Evolutionary conservation across 352 stramenopile genomes (phyloP), one percentile per base, ranked within the genome.

Genomic region (Heterotrichella gracilis): DNA sequence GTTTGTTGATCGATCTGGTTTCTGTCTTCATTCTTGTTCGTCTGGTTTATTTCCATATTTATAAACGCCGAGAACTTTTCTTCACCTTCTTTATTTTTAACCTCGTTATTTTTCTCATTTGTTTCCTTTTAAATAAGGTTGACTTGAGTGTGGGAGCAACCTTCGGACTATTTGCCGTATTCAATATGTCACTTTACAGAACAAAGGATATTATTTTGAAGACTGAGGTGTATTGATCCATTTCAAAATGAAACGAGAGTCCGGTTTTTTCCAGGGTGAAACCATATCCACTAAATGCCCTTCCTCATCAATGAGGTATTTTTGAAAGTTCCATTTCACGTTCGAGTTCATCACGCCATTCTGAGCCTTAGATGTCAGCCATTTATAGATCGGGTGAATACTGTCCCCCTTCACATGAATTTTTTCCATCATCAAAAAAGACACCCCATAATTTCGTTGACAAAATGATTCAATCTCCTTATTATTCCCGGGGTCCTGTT

Each of bases 11-110:
- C n/a, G 32, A 53, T n/a, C n/a, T 53, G 32, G 32, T n/a, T 9
- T 9, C 32, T 17, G 9, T 53, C n/a, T 9, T 53, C n/a, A n/a
- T 53, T 9, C n/a, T 53, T 9, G 32, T 53, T 9, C 9, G n/a
- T 17, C 32, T 53, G 32, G 32, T 53, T 53, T 53, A 53, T n/a
- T 53, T 17, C 32, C 32, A n/a, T 9, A 53, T 17, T 9, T 53
- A 53, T 53, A 53, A 53, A 53, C 9, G 32, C 9, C 9, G 9
- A 17, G 32, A 53, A 9, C 32, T 53, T 53, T 9, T 17, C 32
- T 53, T 53, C 32, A 53, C 32, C n/a, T 53, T 53, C n/a, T 53
- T 53, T 53, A n/a, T 53, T 9, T 53, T 53, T n/a, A 53, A 53
- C 32, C 32, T 53, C n/a, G n/a, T 53, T 17, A 53, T 53, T 53